phyloP scores from a whole-genome alignment of 139 green algal genomes.

The Tetraselmis striata region DNA sequence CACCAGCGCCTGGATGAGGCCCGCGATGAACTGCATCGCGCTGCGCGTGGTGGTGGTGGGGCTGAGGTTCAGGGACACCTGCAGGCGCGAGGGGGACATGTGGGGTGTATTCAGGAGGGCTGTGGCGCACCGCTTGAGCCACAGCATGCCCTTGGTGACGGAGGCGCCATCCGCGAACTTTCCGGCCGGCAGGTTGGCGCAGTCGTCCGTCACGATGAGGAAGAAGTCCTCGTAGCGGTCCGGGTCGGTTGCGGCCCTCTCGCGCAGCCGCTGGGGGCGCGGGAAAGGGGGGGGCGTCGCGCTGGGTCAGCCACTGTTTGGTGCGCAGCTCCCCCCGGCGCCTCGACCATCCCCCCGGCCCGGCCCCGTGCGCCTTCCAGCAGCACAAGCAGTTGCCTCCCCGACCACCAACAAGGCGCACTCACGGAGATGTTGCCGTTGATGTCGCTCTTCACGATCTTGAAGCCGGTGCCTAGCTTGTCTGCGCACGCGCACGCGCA shows the following conservation, averaged over 20 bases:
- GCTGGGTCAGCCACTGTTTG: too few species aligned
- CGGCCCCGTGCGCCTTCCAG: too few species aligned
- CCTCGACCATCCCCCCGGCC: too few species aligned
- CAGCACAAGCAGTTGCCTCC: too few species aligned
- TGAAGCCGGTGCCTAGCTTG: conserved; percentile 59
- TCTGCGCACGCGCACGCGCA: conserved; percentile 33
- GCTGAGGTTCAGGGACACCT: too few species aligned
- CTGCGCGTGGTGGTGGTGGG: too few species aligned
- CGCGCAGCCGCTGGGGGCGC: conserved; percentile 35
- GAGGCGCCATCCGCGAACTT: conserved; percentile 28
- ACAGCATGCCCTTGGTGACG: conserved; percentile 68
- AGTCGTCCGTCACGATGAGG: conserved; percentile 51
- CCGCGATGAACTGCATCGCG: conserved; percentile 66
- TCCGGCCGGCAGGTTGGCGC: conserved; percentile 32
- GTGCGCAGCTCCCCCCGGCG: too few species aligned
- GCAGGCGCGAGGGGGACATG: not conserved
- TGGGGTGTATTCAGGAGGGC: not conserved
- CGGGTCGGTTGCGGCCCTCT: conserved; percentile 29
- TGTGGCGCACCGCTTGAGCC: conserved; percentile 57
- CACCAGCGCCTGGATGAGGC: conserved; percentile 41
- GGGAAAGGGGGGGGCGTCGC: too few species aligned
- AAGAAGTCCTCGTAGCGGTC: conserved; percentile 40
- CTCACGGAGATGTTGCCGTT: conserved; percentile 59
- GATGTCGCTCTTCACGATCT: conserved; percentile 56
- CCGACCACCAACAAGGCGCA: too few species aligned